Evolutionary conservation across 1,284 basidiomycete species (phyloP).

Genomic region (Trametes versicolor): DNA sequence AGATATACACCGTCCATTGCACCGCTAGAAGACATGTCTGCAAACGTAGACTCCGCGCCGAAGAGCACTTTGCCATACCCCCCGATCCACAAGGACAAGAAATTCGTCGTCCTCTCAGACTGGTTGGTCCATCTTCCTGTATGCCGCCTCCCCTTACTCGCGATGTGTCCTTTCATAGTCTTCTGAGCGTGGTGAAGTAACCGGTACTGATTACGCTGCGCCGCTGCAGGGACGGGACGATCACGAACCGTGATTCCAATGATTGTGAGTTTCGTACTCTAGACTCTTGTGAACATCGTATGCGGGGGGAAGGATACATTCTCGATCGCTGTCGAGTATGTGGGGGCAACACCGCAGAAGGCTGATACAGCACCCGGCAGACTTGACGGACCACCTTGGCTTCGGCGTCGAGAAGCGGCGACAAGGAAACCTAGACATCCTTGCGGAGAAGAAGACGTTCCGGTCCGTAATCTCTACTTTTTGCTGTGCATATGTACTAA

Average conservation of each 20-base stretch:
- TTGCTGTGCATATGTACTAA: not conserved
- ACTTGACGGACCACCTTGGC: conserved; percentile 82
- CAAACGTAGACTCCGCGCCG: conserved; percentile 46
- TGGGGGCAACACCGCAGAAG: not conserved
- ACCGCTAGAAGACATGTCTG: conserved; percentile 16
- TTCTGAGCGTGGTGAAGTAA: not conserved
- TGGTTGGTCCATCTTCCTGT: conserved; percentile 67
- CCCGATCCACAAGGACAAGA: conserved; percentile 80
- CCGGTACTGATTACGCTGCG: conserved; percentile 5
- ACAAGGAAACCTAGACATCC: conserved; percentile 76
- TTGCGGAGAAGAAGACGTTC: conserved; percentile 75
- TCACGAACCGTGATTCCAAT: conserved; percentile 91
- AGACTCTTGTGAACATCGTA: not conserved
- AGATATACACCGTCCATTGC: not conserved
- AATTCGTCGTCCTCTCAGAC: conserved; percentile 89
- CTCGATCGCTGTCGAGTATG: not conserved
- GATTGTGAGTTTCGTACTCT: conserved; percentile 70
- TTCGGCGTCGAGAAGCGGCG: conserved; percentile 76
- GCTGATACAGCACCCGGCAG: conserved; percentile 47
- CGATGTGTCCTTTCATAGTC: not conserved
- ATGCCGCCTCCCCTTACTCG: conserved; percentile 10
- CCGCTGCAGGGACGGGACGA: conserved; percentile 85
- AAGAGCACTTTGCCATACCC: conserved; percentile 82
- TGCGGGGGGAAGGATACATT: not conserved
- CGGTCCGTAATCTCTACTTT: conserved; percentile 55